Evolutionary conservation across 768 basidiomycete genomes (phyloP), one percentile per base, ranked within the genome.

Genomic region (Phylloporus sp.): DNA sequence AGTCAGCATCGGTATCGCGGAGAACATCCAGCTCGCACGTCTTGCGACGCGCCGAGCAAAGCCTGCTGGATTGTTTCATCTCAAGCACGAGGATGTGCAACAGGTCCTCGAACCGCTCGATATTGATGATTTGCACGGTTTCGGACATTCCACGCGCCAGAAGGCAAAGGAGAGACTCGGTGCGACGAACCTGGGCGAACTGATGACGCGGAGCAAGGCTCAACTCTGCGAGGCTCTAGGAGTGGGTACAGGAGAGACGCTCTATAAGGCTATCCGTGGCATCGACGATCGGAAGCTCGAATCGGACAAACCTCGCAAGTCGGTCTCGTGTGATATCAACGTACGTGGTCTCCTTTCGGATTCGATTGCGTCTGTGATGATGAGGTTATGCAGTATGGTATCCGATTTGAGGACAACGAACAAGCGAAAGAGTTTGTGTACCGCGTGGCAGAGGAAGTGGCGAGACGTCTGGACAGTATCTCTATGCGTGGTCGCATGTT

Each of bases 321-420:
- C 86, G 6, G 91, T 99, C 17, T 91, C 88, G 10, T 93, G 90
- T 48, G 95, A 97, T 62, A 88, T 97, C 58, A 99, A 92, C 58
- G 93, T 94, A 55, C 61, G 90, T 76, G 7, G 29, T 26, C 9
- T 26, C 13, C 11, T 7, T 27, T 32, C 32, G 9, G 10, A n/a
- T 33, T 41, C 15, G 24, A 17, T 54, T 33, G 31, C 14, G 13
- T 42, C 1, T 2, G 13, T n/a, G 38, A 9, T 43, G 24, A 42
- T 55, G 33, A 58, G 35, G 43, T 23, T 33, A 24, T 10, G 10
- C 26, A 96, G 93, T 99, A 97, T 63, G 96, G 92, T 0, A 96
- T 99, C 45, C 83, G 96, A 4, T 98, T 98, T 64, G 80, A 86
- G 57, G 81, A 81, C 46, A 75, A 82, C 46, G 82, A 82, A 29